These are phyloP conservation scores for Misopates orontium DNA, from an alignment of 257 asterid genomes.

Conservation along the genomic window DNA sequence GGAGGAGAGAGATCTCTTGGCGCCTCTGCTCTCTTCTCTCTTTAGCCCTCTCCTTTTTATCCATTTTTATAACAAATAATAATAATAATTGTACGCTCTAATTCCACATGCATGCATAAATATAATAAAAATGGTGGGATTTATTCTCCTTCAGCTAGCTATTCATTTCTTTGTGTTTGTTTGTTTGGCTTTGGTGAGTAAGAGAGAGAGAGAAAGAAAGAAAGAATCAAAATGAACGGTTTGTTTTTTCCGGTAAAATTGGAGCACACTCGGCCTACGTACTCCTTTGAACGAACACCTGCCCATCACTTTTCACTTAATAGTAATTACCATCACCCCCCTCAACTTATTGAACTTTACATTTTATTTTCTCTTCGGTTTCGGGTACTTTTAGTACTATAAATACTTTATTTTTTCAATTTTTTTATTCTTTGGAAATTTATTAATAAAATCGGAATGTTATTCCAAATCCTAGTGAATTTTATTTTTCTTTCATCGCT, in stretches of 20 bases:
- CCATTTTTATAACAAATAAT: slow-evolving; percentile 41
- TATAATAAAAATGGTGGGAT: neutral
- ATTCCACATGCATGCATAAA: too few relatives aligned
- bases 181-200: slow-evolving; percentile 2
- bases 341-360: neutral
- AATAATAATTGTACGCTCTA: neutral
- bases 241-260: slow-evolving; percentile 33
- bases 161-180: neutral
- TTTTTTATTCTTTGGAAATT: too few relatives aligned
- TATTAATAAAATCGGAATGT: too few relatives aligned
- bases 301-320: slow-evolving; percentile 7
- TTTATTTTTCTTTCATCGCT: too few relatives aligned
- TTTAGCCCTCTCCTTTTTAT: slow-evolving; percentile 70
- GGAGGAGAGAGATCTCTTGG: slow-evolving; percentile 89
- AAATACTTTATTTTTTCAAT: too few relatives aligned
- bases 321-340: neutral
- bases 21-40: slow-evolving; percentile 91
- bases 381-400: too few relatives aligned
- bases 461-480: too few relatives aligned
- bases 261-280: slow-evolving; percentile 33
- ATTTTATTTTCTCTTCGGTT: too few relatives aligned
- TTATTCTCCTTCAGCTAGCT: slow-evolving; percentile 13
- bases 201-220: neutral
- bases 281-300: slow-evolving; percentile 25
- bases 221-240: slow-evolving; percentile 11